A percentile compares a stretch with the other conserved stretches of the same genome.
These are phyloP conservation scores for Ceratonia siliqua DNA, from an alignment of 306 rosid genomes.

Conservation along the genomic window DNA sequence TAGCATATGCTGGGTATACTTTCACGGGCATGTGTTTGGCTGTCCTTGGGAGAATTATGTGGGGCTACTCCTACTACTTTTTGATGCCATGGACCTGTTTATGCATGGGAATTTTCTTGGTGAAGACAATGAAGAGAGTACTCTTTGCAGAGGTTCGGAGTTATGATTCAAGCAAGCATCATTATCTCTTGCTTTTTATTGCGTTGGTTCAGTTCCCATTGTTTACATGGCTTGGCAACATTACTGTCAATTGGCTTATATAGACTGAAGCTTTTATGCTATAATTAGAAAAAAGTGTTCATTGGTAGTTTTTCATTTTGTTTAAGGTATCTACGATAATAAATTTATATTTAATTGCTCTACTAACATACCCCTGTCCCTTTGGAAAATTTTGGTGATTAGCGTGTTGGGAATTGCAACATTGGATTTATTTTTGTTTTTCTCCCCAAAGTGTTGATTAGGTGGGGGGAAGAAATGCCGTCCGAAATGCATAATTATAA, in stretches of 20 bases:
- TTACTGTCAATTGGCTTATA: constrained; percentile 66
- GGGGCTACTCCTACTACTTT: constrained; percentile 54
- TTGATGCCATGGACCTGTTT: constrained; percentile 65
- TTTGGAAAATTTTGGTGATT: not conserved
- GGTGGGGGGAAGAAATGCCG: not conserved
- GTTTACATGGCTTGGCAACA: constrained; percentile 69
- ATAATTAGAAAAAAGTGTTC: not conserved
- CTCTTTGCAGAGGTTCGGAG: constrained; percentile 74
- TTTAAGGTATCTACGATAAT: not conserved
- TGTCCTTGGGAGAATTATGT: constrained; percentile 53
- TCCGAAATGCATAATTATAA: not conserved
- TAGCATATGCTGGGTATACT: constrained; percentile 65
- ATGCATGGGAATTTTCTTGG: constrained; percentile 73
- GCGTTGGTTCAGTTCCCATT: constrained; percentile 74
- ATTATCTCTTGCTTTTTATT: constrained; percentile 64
- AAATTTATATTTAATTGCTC: not conserved
- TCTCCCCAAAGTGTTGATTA: not conserved
- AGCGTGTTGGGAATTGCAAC: not conserved
- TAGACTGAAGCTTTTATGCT: constrained; percentile 11
- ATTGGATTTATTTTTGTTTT: not conserved
- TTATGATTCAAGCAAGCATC: constrained; percentile 69
- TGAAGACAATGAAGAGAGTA: constrained; percentile 79
- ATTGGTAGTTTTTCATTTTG: not conserved
- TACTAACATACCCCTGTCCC: no score
- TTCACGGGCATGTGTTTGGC: constrained; percentile 71